Evolutionary conservation across 148 eudicot genomes (phyloP).

Genomic region (Nepenthes mirabilis): DNA sequence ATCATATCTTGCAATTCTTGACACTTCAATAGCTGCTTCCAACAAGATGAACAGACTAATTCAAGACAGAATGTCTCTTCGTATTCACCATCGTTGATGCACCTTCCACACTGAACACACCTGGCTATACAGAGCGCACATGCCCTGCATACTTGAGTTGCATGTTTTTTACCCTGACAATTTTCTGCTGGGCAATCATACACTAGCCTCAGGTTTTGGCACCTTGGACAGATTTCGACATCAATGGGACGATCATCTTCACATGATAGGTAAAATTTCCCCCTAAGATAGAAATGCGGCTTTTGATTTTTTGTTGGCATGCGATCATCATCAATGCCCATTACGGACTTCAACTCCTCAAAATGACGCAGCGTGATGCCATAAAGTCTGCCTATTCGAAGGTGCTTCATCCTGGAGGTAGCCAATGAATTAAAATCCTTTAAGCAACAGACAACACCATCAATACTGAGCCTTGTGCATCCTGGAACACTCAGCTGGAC

Average conservation of each 20-base stretch:
- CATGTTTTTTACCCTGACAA: constrained; percentile 38
- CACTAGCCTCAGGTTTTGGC: constrained; percentile 52
- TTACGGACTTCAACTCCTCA: constrained; percentile 46
- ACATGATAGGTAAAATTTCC: constrained; percentile 26
- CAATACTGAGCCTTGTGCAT: constrained; percentile 58
- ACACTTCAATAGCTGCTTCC: constrained; percentile 10
- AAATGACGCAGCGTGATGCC: constrained; percentile 40
- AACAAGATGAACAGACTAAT: constrained; percentile 49
- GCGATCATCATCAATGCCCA: constrained; percentile 18
- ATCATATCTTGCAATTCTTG: constrained; percentile 20
- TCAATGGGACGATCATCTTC: constrained; percentile 80
- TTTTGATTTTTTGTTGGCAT: constrained; percentile 14
- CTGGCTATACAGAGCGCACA: constrained; percentile 63
- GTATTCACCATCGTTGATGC: constrained; percentile 45
- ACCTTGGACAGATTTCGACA: constrained; percentile 67
- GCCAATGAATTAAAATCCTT: constrained; percentile 34
- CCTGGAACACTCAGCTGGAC: constrained; percentile 76
- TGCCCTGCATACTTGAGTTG: constrained; percentile 44
- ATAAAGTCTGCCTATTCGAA: constrained; percentile 58
- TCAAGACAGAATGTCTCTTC: constrained; percentile 65
- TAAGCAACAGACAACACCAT: constrained; percentile 42
- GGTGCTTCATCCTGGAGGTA: constrained; percentile 40
- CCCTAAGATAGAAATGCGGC: constrained; percentile 39
- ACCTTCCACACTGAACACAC: constrained; percentile 68
- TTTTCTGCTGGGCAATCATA: constrained; percentile 72